Percentiles rank a stretch among this genome's conserved stretches.
Evolutionary conservation across 306 rosid genomes (phyloP).

Genomic region (Lotus japonicus): DNA sequence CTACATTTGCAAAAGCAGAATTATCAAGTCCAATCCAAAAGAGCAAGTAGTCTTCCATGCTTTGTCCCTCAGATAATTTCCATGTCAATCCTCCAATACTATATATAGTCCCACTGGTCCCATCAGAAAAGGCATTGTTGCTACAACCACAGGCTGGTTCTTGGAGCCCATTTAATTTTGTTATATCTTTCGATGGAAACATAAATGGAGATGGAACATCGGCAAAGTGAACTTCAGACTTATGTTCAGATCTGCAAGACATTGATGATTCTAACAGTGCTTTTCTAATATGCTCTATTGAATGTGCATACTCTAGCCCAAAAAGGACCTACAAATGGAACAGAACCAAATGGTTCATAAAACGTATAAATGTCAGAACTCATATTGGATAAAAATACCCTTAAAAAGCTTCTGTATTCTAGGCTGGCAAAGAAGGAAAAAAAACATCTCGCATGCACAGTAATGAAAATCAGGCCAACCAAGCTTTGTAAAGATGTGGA

Average conservation of each 20-base stretch:
- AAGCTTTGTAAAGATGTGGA: not conserved
- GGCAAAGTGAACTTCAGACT: slow-evolving; percentile 50
- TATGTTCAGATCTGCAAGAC: slow-evolving; percentile 15
- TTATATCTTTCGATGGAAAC: slow-evolving; percentile 47
- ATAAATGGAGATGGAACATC: slow-evolving; percentile 49
- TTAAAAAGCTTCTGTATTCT: not conserved
- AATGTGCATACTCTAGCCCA: slow-evolving; percentile 72
- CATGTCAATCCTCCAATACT: slow-evolving; percentile 74
- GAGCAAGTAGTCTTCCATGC: slow-evolving; percentile 64
- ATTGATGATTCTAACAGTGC: slow-evolving; percentile 30
- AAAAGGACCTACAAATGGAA: slow-evolving; percentile 62
- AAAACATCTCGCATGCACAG: not conserved
- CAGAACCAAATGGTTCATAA: not conserved
- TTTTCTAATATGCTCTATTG: slow-evolving; percentile 41
- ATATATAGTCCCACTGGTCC: slow-evolving; percentile 24
- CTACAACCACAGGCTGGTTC: slow-evolving; percentile 23
- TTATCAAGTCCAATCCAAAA: slow-evolving; percentile 83
- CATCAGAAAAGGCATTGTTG: slow-evolving; percentile 22
- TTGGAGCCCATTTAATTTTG: slow-evolving; percentile 25
- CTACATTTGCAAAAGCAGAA: slow-evolving; percentile 79
- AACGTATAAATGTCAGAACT: not conserved
- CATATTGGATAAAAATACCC: not conserved
- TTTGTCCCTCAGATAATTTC: slow-evolving; percentile 53
- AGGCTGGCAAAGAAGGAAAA: not conserved
- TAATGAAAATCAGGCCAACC: not conserved